A percentile compares a stretch with the other conserved stretches of the same genome.
These are phyloP conservation scores for Pleoardoris graminearum DNA, from an alignment of 2,329 filamentous ascomycete genomes.

Conservation along the genomic window DNA sequence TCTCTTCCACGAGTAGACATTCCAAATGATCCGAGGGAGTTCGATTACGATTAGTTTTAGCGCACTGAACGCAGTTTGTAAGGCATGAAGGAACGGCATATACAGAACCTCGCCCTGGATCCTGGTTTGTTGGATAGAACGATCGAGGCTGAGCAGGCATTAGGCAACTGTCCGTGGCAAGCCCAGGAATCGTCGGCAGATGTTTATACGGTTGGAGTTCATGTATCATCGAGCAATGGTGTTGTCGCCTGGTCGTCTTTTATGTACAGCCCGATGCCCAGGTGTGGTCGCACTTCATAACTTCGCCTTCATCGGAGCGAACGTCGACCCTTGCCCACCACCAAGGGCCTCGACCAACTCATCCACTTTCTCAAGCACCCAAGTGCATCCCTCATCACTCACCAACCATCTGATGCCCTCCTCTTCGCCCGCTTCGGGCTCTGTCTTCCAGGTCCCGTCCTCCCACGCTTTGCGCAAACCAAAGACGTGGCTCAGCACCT, in stretches of 20 bases:
- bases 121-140: no score
- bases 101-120: no score
- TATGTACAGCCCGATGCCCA: background rate
- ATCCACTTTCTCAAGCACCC: slow-evolving; percentile 66
- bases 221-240: background rate
- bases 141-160: no score
- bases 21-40: no score
- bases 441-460: slow-evolving; percentile 61
- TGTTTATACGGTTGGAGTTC: no score
- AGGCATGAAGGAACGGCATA: no score
- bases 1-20: no score
- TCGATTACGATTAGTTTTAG: no score
- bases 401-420: slow-evolving; percentile 66
- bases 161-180: no score
- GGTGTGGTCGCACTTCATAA: slow-evolving; percentile 12
- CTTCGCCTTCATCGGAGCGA: slow-evolving; percentile 36
- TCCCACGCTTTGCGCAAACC: slow-evolving; percentile 76
- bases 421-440: slow-evolving; percentile 51
- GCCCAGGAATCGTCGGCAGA: no score
- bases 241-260: background rate
- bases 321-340: slow-evolving; percentile 33
- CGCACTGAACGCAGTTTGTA: no score
- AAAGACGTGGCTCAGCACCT: slow-evolving; percentile 80
- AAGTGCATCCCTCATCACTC: slow-evolving; percentile 65
- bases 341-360: slow-evolving; percentile 55